Conservation (phyloP, 331 rosid genomes). For the Malus hybrid region DNA sequence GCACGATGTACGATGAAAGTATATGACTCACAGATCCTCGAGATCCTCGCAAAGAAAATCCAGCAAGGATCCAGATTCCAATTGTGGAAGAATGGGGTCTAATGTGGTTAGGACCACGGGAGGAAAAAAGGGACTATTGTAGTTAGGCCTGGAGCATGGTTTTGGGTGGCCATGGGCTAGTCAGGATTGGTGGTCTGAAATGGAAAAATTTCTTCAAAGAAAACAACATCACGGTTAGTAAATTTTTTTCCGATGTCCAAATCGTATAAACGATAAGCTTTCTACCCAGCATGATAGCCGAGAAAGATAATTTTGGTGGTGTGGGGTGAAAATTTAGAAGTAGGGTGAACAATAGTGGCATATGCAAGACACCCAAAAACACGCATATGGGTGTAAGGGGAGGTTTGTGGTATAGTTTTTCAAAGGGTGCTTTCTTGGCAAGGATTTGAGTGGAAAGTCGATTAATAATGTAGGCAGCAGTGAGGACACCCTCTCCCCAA, state of each 20-base stretch:
- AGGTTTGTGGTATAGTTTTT: neutral
- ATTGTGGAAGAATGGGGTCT: neutral
- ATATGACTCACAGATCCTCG: too few species aligned
- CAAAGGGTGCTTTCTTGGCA: neutral
- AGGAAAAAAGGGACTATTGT: neutral
- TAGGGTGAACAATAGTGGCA: neutral
- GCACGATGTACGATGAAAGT: too few species aligned
- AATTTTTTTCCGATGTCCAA: neutral
- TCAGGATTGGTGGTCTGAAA: neutral
- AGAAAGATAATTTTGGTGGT: neutral
- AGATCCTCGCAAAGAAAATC: too few species aligned
- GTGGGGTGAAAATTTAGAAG: neutral
- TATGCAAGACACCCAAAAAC: neutral
- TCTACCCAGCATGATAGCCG: accelerated
- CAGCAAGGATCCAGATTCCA: too few species aligned
- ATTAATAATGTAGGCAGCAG: neutral
- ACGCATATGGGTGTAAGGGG: neutral
- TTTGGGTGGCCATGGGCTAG: neutral
- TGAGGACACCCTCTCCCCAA: neutral
- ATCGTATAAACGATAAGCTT: neutral
- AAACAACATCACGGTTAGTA: neutral
- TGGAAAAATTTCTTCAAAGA: neutral
- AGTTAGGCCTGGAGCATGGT: neutral
- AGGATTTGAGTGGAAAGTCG: neutral
- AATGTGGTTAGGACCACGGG: neutral